Percentiles rank a stretch among this genome's conserved stretches.
Conservation (phyloP, 495 filamentous ascomycete genomes). For the Schizothecium vesticola region DNA sequence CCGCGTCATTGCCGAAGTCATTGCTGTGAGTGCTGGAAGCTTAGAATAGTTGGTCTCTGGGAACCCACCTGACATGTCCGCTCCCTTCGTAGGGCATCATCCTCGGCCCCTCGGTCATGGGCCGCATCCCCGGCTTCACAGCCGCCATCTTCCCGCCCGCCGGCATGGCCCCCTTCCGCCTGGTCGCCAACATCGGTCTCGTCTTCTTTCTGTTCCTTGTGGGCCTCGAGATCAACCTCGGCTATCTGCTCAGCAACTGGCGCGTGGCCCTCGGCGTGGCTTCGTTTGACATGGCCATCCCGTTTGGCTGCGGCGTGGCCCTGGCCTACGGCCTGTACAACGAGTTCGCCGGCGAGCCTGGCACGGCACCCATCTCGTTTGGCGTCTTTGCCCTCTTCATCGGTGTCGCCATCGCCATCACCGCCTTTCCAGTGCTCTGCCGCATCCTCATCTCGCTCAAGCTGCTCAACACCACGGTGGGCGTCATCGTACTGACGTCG, state of each 20-base stretch:
- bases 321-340: constrained; percentile 82
- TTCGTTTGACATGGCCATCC: constrained; percentile 72
- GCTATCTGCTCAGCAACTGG: constrained; percentile 80
- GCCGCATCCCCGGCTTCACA: constrained; percentile 73
- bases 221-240: constrained; percentile 81
- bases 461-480: constrained; percentile 73
- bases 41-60: too few species aligned
- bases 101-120: constrained; percentile 77
- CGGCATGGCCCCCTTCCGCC: constrained; percentile 64
- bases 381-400: constrained; percentile 84
- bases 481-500: constrained; percentile 81
- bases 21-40: constrained; percentile 40
- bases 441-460: constrained; percentile 89
- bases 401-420: constrained; percentile 89
- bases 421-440: constrained; percentile 91
- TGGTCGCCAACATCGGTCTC: constrained; percentile 82
- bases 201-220: constrained; percentile 86
- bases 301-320: constrained; percentile 59
- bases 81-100: constrained; percentile 68
- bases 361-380: constrained; percentile 62
- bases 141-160: constrained; percentile 63
- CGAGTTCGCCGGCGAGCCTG: constrained; percentile 64
- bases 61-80: not conserved
- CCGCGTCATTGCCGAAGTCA: constrained; percentile 87
- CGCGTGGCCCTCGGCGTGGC: constrained; percentile 72